Conservation (phyloP, 1,284 basidiomycete genomes). For the Athelia psychrophila region DNA sequence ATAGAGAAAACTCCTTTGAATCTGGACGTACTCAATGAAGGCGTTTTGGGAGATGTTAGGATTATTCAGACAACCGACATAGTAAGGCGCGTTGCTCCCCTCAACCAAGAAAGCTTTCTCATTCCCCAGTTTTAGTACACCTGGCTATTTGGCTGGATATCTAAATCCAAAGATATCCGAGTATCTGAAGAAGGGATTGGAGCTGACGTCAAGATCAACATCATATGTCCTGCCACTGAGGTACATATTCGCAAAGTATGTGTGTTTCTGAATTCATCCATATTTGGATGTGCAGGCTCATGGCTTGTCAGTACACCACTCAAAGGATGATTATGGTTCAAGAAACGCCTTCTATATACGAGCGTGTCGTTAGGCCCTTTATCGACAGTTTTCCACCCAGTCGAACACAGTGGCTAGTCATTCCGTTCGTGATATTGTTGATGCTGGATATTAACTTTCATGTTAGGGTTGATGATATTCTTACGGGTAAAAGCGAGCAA, state of each 20-base stretch:
- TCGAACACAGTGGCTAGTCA: conserved; percentile 76
- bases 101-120: neutral
- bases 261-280: conserved; percentile 1
- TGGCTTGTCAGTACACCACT: conserved; percentile 62
- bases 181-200: conserved; percentile 8
- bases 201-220: conserved; percentile 60
- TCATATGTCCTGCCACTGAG: conserved; percentile 82
- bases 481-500: conserved; percentile 78
- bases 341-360: conserved; percentile 80
- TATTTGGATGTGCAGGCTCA: neutral
- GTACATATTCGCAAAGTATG: conserved; percentile 76
- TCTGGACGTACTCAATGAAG: conserved; percentile 21
- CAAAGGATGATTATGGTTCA: conserved; percentile 73
- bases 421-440: neutral
- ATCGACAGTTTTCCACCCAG: conserved; percentile 71
- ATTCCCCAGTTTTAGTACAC: conserved; percentile 27
- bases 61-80: conserved; percentile 46
- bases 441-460: neutral
- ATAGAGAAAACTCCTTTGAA: conserved; percentile 57
- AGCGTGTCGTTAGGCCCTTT: conserved; percentile 72
- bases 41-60: conserved; percentile 27
- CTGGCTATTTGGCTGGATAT: conserved; percentile 42
- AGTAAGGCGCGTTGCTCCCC: conserved; percentile 21
- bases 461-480: conserved; percentile 83
- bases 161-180: conserved; percentile 10